Evolutionary conservation across 2,329 filamentous ascomycete species (phyloP).

Genomic region (Canariomyces notabilis): DNA sequence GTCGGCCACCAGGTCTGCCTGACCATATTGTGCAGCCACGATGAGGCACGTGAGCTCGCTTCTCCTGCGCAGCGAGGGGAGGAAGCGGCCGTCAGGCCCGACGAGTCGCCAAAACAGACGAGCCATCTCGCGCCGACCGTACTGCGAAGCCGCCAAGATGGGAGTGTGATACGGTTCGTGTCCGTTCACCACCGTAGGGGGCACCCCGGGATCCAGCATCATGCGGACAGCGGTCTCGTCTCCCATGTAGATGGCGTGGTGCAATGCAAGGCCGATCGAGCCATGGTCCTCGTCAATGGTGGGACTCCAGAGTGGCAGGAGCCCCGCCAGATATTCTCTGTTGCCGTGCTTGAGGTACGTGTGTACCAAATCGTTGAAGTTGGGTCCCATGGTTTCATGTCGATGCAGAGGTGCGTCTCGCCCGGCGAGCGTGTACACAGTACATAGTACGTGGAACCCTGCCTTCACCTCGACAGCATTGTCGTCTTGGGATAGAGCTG

Average conservation of each 20-base stretch:
- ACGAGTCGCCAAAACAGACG: conserved; percentile 7
- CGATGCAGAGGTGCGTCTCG: no score
- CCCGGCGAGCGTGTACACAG: no score
- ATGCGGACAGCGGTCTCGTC: conserved; percentile 5
- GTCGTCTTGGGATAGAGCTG: no score
- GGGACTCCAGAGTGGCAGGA: conserved; percentile 1
- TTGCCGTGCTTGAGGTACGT: not conserved
- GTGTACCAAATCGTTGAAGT: not conserved
- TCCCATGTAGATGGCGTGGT: conserved; percentile 1
- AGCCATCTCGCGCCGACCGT: not conserved
- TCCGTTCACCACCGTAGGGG: not conserved
- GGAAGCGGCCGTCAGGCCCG: not conserved
- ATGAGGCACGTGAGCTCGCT: conserved; percentile 6
- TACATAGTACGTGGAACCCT: no score
- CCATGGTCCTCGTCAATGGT: not conserved
- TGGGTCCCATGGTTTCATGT: no score
- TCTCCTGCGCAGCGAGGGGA: no score
- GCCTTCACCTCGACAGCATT: no score
- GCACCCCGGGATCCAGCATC: conserved; percentile 6
- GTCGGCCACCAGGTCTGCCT: conserved; percentile 10
- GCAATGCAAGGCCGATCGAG: not conserved
- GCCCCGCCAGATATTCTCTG: not conserved
- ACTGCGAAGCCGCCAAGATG: not conserved
- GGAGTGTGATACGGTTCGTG: conserved; percentile 1
- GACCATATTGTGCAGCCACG: conserved; percentile 6